Percentiles rank a stretch among this genome's conserved stretches.
Conservation (phyloP, 495 filamentous ascomycete species). For the Annulohypoxylon stygium region DNA sequence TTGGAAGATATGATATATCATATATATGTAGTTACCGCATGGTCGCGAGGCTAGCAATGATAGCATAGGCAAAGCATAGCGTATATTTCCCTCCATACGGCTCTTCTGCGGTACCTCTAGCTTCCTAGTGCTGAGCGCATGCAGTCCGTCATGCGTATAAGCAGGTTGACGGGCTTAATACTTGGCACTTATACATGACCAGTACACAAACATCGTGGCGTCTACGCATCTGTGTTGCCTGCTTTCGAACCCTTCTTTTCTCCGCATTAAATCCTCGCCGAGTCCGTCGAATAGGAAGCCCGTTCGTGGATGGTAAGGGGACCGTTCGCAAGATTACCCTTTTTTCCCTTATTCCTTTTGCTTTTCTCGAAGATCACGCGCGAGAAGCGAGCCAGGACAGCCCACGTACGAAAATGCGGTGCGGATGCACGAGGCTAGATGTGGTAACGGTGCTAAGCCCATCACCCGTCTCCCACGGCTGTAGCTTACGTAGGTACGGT, state of each 20-base stretch:
- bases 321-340: background rate
- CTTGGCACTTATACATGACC: conserved; percentile 32
- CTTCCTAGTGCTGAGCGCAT: conserved; percentile 18
- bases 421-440: conserved; percentile 38
- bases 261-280: background rate
- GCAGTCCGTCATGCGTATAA: conserved; percentile 33
- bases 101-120: conserved; percentile 14
- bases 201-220: background rate
- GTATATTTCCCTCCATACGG: conserved; percentile 19
- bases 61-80: conserved; percentile 20
- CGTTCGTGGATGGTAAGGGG: conserved; percentile 7
- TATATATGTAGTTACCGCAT: conserved; percentile 12
- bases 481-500: background rate
- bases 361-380: conserved; percentile 21
- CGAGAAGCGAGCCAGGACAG: conserved; percentile 20
- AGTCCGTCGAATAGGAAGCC: conserved; percentile 32
- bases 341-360: background rate
- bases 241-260: background rate
- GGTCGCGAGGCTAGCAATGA: conserved; percentile 27
- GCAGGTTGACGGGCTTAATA: conserved; percentile 20
- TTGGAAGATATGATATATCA: conserved; percentile 39
- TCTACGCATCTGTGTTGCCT: background rate
- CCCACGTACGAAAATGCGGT: conserved; percentile 34
- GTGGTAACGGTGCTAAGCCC: conserved; percentile 26
- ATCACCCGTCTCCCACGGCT: background rate